Base-by-base conservation (phyloP, 129 eudicot species). In the carrot (Daucus carota) region DNA sequence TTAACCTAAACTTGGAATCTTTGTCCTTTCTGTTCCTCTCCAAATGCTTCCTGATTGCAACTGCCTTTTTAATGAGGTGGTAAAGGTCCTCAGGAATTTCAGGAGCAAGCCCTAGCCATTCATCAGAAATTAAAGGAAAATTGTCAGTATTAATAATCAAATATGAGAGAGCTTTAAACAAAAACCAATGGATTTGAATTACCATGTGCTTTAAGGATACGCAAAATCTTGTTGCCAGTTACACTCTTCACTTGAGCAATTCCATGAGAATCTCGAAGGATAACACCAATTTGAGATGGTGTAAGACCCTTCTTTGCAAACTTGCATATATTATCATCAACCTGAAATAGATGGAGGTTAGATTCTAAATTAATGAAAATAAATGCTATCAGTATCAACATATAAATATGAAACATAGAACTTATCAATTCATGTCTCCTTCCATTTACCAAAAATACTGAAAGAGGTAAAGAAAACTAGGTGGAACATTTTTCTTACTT, bases 21-120 rank as follows among this genome's bases (percentile, higher is more conserved):
- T 84, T 84, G 74, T 84, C 87, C 77, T 84, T 84, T 45, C 87
- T 84, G 84, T 84, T 84, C 77, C 87, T 84, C 82, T 84, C 87
- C 74, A 84, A 75, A 84, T 84, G 87, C 75, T 84, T 84, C 80
- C 87, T 71, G 41, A 84, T 84, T 12, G 87, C 87, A 54, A 84
- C 87, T n/a, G 87, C 87, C 78, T 84, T 84, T 76, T 84, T 84
- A 54, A 84, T 84, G 70, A 84, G 81, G 62, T 84, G 87, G 75
- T 84, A 84, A 2, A 84, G 77, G 46, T 84, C 87, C 80, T 84
- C 87, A 1, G 87, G 87, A 22, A 84, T 84, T 77, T 84, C 87
- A 73, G 87, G 87, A 62, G 84, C 87, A 73, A 84, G 84, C 0
- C 87, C 87, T 84, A 71, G 24, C 26, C 52, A 76, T 15, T 43